Evolutionary conservation across 768 basidiomycete genomes (phyloP).

Genomic region (Hebeloma cylindrosporum): DNA sequence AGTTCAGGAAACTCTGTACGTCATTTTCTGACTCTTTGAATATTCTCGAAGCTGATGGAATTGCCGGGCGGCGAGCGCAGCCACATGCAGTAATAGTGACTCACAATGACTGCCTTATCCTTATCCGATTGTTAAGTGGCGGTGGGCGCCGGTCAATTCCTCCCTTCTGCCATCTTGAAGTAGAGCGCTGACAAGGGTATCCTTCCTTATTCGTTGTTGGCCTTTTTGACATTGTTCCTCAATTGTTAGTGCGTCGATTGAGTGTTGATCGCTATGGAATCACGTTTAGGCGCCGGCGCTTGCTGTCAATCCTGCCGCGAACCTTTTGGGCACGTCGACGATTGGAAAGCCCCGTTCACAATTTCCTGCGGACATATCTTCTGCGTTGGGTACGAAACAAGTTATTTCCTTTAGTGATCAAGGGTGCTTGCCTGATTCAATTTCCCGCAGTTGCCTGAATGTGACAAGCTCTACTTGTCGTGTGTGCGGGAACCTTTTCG

Average conservation of each 20-base stretch:
- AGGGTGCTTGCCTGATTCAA: background rate
- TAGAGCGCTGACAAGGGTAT: no score
- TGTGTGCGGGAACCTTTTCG: conserved; percentile 6
- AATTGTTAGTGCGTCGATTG: background rate
- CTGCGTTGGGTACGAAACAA: conserved; percentile 41
- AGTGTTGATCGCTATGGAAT: conserved; percentile 1
- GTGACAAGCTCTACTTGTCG: background rate
- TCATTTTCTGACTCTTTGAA: no score
- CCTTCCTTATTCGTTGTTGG: background rate
- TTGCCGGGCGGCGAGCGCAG: no score
- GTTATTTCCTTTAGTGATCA: conserved; percentile 2
- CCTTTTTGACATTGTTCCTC: background rate
- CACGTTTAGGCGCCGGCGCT: conserved; percentile 16
- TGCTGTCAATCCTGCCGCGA: conserved; percentile 13
- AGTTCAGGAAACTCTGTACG: no score
- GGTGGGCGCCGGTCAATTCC: no score
- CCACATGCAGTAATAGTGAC: no score
- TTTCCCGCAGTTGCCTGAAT: conserved; percentile 7
- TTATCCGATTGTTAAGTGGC: no score
- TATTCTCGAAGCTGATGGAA: no score
- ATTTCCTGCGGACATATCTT: conserved; percentile 58
- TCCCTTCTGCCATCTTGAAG: no score
- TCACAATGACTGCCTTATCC: no score
- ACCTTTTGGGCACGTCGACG: conserved; percentile 13
- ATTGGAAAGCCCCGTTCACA: conserved; percentile 4